phyloP scores from a whole-genome alignment of 1,284 basidiomycete species.

The Peniophora sp. region DNA sequence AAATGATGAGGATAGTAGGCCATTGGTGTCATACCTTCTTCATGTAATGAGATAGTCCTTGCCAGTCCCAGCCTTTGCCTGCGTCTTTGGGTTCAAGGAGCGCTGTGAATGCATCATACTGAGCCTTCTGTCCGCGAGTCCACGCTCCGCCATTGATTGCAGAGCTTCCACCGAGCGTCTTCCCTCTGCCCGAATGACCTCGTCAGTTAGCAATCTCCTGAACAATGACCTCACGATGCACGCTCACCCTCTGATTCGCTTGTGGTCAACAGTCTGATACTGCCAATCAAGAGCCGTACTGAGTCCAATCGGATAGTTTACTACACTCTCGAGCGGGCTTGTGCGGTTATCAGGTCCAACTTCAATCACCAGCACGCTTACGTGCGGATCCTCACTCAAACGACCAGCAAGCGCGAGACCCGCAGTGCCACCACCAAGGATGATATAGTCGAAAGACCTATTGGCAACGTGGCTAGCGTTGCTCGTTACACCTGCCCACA shows the following conservation, averaged over 20 bases:
- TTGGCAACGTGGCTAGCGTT: too few species aligned
- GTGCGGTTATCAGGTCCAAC: slow-evolving; percentile 43
- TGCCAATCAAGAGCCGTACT: slow-evolving; percentile 39
- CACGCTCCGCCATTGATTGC: slow-evolving; percentile 2
- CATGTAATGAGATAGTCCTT: slow-evolving; percentile 40
- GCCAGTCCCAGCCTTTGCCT: slow-evolving; percentile 50
- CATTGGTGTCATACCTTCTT: slow-evolving; percentile 23
- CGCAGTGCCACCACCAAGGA: slow-evolving; percentile 57
- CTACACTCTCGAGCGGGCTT: slow-evolving; percentile 38
- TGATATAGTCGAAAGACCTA: slow-evolving; percentile 56
- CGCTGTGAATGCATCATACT: slow-evolving; percentile 2
- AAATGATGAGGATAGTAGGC: neutral
- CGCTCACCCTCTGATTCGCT: slow-evolving; percentile 36
- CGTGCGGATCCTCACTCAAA: slow-evolving; percentile 44
- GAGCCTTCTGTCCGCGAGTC: neutral
- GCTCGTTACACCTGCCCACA: too few species aligned
- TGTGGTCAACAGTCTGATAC: slow-evolving; percentile 41
- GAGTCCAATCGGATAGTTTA: slow-evolving; percentile 41
- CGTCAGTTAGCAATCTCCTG: neutral
- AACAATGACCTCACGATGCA: neutral
- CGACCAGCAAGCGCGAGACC: slow-evolving; percentile 57
- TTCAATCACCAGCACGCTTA: slow-evolving; percentile 51
- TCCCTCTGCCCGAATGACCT: slow-evolving; percentile 1
- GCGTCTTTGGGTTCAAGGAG: slow-evolving; percentile 7
- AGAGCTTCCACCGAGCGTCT: slow-evolving; percentile 1